Evolutionary conservation across 2,329 filamentous ascomycete species (phyloP), one percentile per base, ranked within the genome.

Genomic region (Cryoendolithus antarcticus): DNA sequence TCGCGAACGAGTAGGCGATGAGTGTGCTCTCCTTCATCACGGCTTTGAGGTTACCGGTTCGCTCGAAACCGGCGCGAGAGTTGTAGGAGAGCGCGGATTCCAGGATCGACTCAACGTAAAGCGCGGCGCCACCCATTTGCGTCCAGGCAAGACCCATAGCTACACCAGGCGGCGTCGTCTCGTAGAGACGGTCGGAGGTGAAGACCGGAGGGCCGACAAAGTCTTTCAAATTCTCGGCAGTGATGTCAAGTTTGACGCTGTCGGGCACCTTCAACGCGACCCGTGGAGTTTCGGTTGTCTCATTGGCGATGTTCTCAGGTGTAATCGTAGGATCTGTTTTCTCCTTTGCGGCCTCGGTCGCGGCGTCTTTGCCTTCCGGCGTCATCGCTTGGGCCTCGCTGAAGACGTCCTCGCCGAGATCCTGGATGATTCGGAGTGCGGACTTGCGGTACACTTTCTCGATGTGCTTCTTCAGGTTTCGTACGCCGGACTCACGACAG

Each of bases 131-230:
- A 44, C 91, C 91, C 75, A 98, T 86, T 56, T 86, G 85, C 6
- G 93, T 98, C 91, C 91, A 98, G 6, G 91, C 91, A 38, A 98
- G 74, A 48, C 91, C 91, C 91, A 98, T 96, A 13, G 88, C 84
- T 9, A 98, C 91, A 62, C 91, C 91, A 2, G 91, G 76, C 3
- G 93, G 91, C 43, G 86, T 94, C 35, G 79, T 77, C 53, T 98
- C 91, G 67, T 96, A 98, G 9, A 98, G 72, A 39, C 93, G 79
- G 62, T 98, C 91, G 4, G 91, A 86, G 1, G 86, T 98, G 65
- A 94, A 98, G 39, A 96, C 76, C 1, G 91, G 88, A 2, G 91
- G 88, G 2, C 91, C 91, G 43, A 98, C 89, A 57, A 95, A 98
- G 61, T 98, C 91, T 56, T 93, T 93, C 38, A 98, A 70, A 51